Conservation (phyloP, 2,329 filamentous ascomycete species). For the Phialophora tarda region DNA sequence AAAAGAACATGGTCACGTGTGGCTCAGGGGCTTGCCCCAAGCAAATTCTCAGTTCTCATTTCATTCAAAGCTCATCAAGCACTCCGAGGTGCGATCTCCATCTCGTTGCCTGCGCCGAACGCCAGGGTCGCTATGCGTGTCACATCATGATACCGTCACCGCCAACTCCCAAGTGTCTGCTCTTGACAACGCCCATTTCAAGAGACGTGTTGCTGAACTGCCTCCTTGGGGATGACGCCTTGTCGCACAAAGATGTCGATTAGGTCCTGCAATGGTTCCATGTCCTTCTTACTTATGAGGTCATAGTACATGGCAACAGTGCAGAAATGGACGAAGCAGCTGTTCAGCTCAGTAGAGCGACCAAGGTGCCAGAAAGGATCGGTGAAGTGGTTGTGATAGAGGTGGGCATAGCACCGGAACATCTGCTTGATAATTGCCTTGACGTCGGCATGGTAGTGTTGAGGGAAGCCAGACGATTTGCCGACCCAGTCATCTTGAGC, state of each 20-base stretch:
- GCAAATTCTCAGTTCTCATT: conserved; percentile 1
- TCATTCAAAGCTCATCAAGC: conserved; percentile 7
- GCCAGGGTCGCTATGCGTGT: conserved; percentile 19
- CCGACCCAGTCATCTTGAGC: conserved; percentile 78
- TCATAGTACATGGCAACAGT: conserved; percentile 79
- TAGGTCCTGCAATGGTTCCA: conserved; percentile 93
- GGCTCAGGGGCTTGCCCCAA: conserved; percentile 7
- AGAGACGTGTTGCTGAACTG: conserved; percentile 40
- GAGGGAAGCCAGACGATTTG: conserved; percentile 89
- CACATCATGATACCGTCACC: conserved; percentile 8
- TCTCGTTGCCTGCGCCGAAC: conserved; percentile 13
- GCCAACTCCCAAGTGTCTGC: background rate
- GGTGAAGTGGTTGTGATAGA: conserved; percentile 95
- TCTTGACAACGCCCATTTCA: conserved; percentile 1
- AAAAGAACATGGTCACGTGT: conserved; percentile 1
- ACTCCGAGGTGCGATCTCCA: background rate
- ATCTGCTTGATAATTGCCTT: conserved; percentile 96
- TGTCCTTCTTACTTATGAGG: conserved; percentile 84
- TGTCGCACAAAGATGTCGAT: conserved; percentile 91
- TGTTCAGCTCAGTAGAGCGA: conserved; percentile 74
- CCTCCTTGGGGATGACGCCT: conserved; percentile 79
- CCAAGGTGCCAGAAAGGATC: conserved; percentile 85
- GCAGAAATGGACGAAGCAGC: conserved; percentile 84
- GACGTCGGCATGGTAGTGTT: conserved; percentile 86
- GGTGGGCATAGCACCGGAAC: conserved; percentile 96